Evolutionary conservation across 2,329 filamentous ascomycete species (phyloP).

Genomic region (Microascus cirrosus): DNA sequence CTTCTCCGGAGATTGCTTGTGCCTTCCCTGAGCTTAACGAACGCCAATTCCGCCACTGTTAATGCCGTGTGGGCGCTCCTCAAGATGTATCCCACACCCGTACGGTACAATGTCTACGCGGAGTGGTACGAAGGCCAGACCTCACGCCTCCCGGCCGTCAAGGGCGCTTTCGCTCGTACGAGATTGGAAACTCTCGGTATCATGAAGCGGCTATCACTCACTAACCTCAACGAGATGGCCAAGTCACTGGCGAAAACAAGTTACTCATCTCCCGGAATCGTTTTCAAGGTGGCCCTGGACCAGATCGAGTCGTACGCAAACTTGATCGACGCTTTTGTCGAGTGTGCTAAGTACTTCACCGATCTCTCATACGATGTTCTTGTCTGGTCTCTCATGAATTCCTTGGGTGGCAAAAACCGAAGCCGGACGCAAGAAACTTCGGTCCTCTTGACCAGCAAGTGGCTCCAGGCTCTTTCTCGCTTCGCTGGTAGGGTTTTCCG

Average conservation of each 20-base stretch:
- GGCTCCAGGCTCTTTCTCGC: slow-evolving; percentile 81
- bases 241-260: slow-evolving; percentile 86
- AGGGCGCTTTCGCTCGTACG: slow-evolving; percentile 65
- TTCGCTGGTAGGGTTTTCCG: slow-evolving; percentile 88
- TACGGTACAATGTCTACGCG: slow-evolving; percentile 79
- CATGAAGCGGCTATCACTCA: slow-evolving; percentile 80
- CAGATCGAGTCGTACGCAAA: slow-evolving; percentile 94
- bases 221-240: slow-evolving; percentile 78
- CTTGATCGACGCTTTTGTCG: slow-evolving; percentile 86
- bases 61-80: slow-evolving; percentile 82
- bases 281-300: slow-evolving; percentile 78
- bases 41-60: slow-evolving; percentile 71
- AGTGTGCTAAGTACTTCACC: slow-evolving; percentile 90
- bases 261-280: slow-evolving; percentile 78
- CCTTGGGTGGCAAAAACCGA: slow-evolving; percentile 48
- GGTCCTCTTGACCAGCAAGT: slow-evolving; percentile 69
- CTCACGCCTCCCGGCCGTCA: slow-evolving; percentile 67
- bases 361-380: slow-evolving; percentile 86
- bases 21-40: slow-evolving; percentile 77
- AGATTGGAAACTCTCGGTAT: slow-evolving; percentile 71
- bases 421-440: slow-evolving; percentile 53
- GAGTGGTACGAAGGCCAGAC: slow-evolving; percentile 82
- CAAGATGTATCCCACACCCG: slow-evolving; percentile 62
- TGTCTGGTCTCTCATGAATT: slow-evolving; percentile 82
- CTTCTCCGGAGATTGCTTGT: slow-evolving; percentile 76